Evolutionary conservation across 305 asterid genomes (phyloP).

Genomic region (Plantago coronopus): DNA sequence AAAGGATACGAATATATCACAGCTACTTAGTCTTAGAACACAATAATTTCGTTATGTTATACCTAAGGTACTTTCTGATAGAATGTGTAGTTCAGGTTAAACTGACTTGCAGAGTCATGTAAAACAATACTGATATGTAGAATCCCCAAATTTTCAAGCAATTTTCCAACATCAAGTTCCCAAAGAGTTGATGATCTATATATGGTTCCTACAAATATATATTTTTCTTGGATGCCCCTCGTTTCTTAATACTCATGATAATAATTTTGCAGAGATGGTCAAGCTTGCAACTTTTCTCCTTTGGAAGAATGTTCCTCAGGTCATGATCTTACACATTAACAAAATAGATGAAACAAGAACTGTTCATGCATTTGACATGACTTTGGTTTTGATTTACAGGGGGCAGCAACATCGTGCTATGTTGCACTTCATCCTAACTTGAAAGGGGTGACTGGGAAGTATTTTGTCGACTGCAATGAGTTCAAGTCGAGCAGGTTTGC

Average conservation of each 20-base stretch:
- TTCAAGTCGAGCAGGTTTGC: slow-evolving; percentile 41
- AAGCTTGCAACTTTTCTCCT: slow-evolving; percentile 46
- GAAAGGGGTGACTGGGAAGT: slow-evolving; percentile 68
- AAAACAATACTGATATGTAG: too few species aligned
- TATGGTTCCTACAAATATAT: neutral
- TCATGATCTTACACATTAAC: slow-evolving; percentile 25
- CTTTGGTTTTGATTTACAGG: slow-evolving; percentile 36
- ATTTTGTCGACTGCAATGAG: slow-evolving; percentile 73
- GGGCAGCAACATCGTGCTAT: slow-evolving; percentile 93
- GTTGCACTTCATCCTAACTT: slow-evolving; percentile 66
- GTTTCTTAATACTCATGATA: slow-evolving; percentile 7
- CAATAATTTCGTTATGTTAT: too few species aligned
- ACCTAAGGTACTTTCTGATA: too few species aligned
- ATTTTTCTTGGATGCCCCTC: neutral
- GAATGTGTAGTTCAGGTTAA: too few species aligned
- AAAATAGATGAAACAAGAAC: slow-evolving; percentile 1
- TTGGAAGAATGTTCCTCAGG: slow-evolving; percentile 90
- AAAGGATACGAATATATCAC: too few species aligned
- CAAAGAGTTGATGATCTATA: too few species aligned
- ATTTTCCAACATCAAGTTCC: too few species aligned
- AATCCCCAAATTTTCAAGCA: too few species aligned
- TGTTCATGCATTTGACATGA: neutral
- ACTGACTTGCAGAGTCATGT: too few species aligned
- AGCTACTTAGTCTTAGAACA: too few species aligned
- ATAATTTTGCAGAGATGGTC: slow-evolving; percentile 41